Percentiles rank a stretch among this genome's conserved stretches.
phyloP scores from a whole-genome alignment of 2,329 filamentous ascomycete genomes.

The Ophiobolus disseminans region DNA sequence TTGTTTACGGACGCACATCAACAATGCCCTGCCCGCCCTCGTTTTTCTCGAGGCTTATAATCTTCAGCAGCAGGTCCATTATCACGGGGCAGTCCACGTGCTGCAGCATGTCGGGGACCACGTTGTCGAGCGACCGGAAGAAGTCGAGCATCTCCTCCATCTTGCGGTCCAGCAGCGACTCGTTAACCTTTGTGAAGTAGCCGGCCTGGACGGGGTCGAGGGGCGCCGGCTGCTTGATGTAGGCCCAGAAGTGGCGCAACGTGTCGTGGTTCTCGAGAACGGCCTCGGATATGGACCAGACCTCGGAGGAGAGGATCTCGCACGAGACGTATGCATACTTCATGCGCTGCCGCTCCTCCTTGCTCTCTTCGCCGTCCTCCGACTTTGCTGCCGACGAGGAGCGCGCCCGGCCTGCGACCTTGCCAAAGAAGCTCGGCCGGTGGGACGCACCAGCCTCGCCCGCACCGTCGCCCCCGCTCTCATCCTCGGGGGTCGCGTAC shows the following conservation, averaged over 20 bases:
- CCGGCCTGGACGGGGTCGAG: constrained; percentile 93
- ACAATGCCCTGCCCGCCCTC: constrained; percentile 92
- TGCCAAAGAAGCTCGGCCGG: constrained; percentile 55
- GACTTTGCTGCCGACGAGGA: constrained; percentile 54
- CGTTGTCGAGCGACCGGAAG: constrained; percentile 81
- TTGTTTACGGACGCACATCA: constrained; percentile 68
- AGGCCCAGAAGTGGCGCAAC: constrained; percentile 87
- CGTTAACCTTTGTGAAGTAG: constrained; percentile 99
- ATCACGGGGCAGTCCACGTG: constrained; percentile 98
- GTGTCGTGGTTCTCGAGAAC: constrained; percentile 83
- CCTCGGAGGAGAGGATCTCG: constrained; percentile 92
- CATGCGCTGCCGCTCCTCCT: constrained; percentile 87
- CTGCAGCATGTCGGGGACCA: constrained; percentile 83
- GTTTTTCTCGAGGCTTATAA: constrained; percentile 92
- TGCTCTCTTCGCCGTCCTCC: constrained; percentile 65
- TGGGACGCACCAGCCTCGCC: constrained; percentile 44
- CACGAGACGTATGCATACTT: constrained; percentile 93
- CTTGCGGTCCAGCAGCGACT: constrained; percentile 96
- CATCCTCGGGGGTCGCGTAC: constrained; percentile 45
- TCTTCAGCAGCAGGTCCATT: constrained; percentile 96
- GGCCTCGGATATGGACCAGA: constrained; percentile 95
- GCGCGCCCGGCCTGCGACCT: constrained; percentile 51
- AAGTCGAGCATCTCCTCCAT: constrained; percentile 95
- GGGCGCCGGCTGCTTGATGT: constrained; percentile 81
- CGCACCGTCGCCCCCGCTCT: constrained; percentile 54